Base-by-base conservation (phyloP, 441 rosid genomes). In the Gossypium gossypioides region DNA sequence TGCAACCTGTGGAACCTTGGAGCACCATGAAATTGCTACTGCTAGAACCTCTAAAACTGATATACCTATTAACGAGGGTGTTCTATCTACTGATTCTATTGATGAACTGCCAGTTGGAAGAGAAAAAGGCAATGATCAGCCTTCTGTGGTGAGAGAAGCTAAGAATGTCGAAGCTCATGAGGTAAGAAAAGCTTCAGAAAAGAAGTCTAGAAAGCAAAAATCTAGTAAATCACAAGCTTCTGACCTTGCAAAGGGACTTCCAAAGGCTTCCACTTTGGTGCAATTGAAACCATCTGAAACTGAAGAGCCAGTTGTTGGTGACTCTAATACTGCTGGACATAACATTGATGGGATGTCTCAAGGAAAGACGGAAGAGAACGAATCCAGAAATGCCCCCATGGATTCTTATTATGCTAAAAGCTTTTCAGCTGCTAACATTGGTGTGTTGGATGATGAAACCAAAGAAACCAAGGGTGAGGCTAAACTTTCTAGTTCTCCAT, bases 161-260 rank as follows among this genome's bases (percentile, higher is more conserved):
- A 86, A 84, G 76, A 77, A 61, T 79, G 79, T 52, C 71, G 97
- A 91, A 79, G 79, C 72, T 40, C 82, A 83, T 63, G 97, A 87
- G 71, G 84, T 73, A 19, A 87, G 83, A 69, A 96, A 90, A 76
- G 72, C 86, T 65, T 83, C 89, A 18, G 98, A 87, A 74, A 96
- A 93, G 89, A 93, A 90, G 84, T 81, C 97, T 22, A 89, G 87
- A 79, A 93, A 88, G 81, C 97, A 90, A 74, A 93, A 93, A 69
- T 78, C 88, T 79, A 72, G 78, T 4, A 91, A 87, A 84, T 77
- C 76, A 24, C 88, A 80, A 76, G 70, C 88, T 42, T 74, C 88
- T 78, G 96, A 89, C 57, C 85, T 77, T 73, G 84, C 77, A 27
- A 89, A 92, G 84, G 90, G 78, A 58, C 72, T 73, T 68, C 59